Percentiles rank a stretch among this genome's conserved stretches.
Evolutionary conservation across 768 basidiomycete genomes (phyloP).

Genomic region (Rossbeevera mucosa): DNA sequence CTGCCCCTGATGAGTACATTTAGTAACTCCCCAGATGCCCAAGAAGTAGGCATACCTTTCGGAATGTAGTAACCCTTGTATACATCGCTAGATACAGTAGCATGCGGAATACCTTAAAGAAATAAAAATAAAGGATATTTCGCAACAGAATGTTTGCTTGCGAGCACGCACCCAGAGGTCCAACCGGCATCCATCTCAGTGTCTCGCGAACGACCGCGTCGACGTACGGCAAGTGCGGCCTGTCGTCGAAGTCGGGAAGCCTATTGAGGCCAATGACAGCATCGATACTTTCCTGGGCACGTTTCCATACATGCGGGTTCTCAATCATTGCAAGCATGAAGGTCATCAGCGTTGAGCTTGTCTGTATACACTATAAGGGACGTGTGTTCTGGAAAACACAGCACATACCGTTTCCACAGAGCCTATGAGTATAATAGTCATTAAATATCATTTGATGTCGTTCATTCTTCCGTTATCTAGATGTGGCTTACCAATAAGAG

Average conservation of each 20-base stretch:
- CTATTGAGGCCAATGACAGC: not conserved
- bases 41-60: not conserved
- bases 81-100: not conserved
- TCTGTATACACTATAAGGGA: constrained; percentile 1
- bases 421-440: not conserved
- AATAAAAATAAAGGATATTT: not conserved
- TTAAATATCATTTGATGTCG: not conserved
- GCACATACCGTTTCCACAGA: constrained; percentile 10
- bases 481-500: constrained; percentile 12
- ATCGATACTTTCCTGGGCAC: not conserved
- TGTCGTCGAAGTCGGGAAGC: too few relatives aligned
- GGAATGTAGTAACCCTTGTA: not conserved
- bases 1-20: not conserved
- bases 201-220: too few relatives aligned
- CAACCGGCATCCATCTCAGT: too few relatives aligned
- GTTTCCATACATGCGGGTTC: not conserved
- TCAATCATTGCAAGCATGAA: not conserved
- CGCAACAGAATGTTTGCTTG: not conserved
- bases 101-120: not conserved
- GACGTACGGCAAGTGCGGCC: too few relatives aligned
- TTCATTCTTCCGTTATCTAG: not conserved
- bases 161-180: too few relatives aligned
- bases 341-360: not conserved
- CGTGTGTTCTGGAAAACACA: too few relatives aligned
- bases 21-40: not conserved